Base-by-base conservation (phyloP, 2,329 filamentous ascomycete species). In the Alternaria incomplexa region DNA sequence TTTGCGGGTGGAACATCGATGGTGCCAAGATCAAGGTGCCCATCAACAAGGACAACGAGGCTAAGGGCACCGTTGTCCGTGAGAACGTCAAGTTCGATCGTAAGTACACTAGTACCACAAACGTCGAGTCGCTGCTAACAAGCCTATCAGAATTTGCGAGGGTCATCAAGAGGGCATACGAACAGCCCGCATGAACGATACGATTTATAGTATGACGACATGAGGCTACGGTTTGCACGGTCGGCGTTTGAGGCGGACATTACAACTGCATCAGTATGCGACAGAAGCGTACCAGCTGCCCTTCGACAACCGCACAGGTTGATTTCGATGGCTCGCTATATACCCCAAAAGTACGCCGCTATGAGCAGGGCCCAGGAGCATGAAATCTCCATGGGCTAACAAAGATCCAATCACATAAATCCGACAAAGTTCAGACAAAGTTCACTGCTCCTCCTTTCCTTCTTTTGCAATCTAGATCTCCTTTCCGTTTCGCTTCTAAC, bases 81-180 rank as follows among this genome's bases (percentile, higher is more conserved):
- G 96, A 99, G 86, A 94, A 96, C 70, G 96, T 99, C 77, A 93
- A 91, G 82, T 90, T 97, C 63, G 92, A 96, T 72, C 93, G 83
- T 85, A 78, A 80, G 83, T 80, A 28, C 22, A 28, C 10, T 6
- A 7, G 13, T 5, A 17, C 1, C 22, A 6, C 10, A 5, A 10
- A 12, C 4, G 15, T 36, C 11, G 12, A 32, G 32, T 30, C 13
- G 13, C 11, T 26, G 32, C 71, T 77, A 68, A 76, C 57, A 23
- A 9, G 13, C 25, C 6, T 7, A 4, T 25, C 62, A 79, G 77
- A 79, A 68, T 79, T 79, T 54, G 64, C 76, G 51, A 72, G 77
- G 61, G 72, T 79, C 43, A 74, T 79, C 66, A 75, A 73, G 70
- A 72, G 77, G 65, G 75, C 77, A 23, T 79, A 76, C 62, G 77